Percentiles rank a stretch among this genome's conserved stretches.
phyloP scores from a whole-genome alignment of 2,329 filamentous ascomycete genomes.

The Apiospora kogelbergensis region DNA sequence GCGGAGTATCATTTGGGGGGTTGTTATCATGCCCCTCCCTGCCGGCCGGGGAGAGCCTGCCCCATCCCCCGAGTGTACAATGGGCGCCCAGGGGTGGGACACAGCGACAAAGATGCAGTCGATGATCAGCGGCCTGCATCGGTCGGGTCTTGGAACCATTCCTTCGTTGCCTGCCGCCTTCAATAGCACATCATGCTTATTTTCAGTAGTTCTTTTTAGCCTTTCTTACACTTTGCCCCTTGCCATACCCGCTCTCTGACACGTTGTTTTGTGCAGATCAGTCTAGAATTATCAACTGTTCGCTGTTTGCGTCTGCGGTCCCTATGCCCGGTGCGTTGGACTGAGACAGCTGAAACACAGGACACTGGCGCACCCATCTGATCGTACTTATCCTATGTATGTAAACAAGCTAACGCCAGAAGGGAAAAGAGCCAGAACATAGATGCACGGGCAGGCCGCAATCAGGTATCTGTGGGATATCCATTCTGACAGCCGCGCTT shows the following conservation, averaged over 20 bases:
- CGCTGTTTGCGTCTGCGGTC: background rate
- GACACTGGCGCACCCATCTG: background rate
- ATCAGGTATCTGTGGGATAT: background rate
- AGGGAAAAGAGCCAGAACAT: background rate
- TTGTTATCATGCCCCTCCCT: background rate
- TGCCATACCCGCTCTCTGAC: background rate
- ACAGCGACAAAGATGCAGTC: background rate
- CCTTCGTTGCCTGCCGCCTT: background rate
- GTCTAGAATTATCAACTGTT: background rate
- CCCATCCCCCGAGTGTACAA: background rate
- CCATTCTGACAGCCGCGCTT: background rate
- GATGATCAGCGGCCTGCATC: background rate
- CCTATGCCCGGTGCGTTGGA: background rate
- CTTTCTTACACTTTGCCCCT: background rate
- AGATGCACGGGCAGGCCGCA: background rate
- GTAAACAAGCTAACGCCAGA: background rate
- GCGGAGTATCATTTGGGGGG: background rate
- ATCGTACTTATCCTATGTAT: background rate
- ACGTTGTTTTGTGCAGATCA: too few species aligned
- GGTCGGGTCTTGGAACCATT: background rate
- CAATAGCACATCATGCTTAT: background rate
- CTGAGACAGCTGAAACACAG: background rate
- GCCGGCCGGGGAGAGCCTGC: background rate
- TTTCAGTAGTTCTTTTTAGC: background rate
- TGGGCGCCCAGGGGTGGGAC: background rate